A percentile compares a stretch with the other conserved stretches of the same genome.
Evolutionary conservation across 768 basidiomycete genomes (phyloP).

Genomic region (Hortiboletus flavorubellus): DNA sequence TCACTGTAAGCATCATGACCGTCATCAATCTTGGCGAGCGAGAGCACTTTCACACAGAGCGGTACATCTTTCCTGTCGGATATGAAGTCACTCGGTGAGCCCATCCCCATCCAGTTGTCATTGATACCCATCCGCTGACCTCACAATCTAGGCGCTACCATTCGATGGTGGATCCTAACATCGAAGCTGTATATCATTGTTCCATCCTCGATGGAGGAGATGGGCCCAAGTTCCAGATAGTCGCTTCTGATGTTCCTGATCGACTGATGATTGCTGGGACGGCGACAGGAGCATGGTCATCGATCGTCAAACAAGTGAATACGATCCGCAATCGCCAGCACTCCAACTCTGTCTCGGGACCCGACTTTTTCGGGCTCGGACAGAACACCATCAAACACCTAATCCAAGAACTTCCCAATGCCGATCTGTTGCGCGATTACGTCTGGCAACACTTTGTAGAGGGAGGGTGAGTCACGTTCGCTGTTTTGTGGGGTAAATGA

Average conservation of each 20-base stretch:
- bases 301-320: slow-evolving; percentile 80
- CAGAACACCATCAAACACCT: slow-evolving; percentile 89
- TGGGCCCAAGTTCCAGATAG: slow-evolving; percentile 83
- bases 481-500: slow-evolving; percentile 11
- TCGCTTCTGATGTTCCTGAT: slow-evolving; percentile 67
- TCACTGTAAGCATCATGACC: slow-evolving; percentile 87
- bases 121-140: neutral
- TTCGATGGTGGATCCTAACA: slow-evolving; percentile 65
- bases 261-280: slow-evolving; percentile 80
- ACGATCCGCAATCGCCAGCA: slow-evolving; percentile 77
- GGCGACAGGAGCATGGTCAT: slow-evolving; percentile 84
- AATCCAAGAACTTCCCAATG: slow-evolving; percentile 79
- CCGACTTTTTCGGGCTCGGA: slow-evolving; percentile 84
- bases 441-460: slow-evolving; percentile 86
- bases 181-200: slow-evolving; percentile 75
- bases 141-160: slow-evolving; percentile 58
- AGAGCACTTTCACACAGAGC: slow-evolving; percentile 83
- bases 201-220: slow-evolving; percentile 83
- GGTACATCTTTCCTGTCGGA: slow-evolving; percentile 86
- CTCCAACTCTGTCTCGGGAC: slow-evolving; percentile 84
- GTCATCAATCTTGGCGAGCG: slow-evolving; percentile 72
- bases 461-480: slow-evolving; percentile 63
- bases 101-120: neutral
- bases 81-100: slow-evolving; percentile 77
- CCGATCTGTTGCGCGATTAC: slow-evolving; percentile 71